Evolutionary conservation across 495 filamentous ascomycete species (phyloP).

Genomic region (Chaetomidium leptoderma): DNA sequence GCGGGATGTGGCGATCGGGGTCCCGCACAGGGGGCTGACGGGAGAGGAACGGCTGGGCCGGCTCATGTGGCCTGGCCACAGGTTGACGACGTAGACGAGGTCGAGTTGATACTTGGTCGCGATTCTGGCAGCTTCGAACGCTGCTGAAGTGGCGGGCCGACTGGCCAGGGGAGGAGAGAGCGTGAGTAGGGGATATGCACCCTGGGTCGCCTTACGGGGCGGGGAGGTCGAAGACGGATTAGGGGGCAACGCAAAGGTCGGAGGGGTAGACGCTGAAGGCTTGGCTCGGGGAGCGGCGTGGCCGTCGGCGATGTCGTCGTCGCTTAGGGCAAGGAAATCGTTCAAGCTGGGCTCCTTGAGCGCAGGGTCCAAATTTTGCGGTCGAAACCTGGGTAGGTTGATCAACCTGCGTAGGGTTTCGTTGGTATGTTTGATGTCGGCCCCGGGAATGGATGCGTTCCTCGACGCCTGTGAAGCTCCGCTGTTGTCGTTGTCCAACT

Average conservation of each 20-base stretch:
- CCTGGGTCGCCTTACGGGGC: slow-evolving; percentile 1
- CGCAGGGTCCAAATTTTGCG: slow-evolving; percentile 12
- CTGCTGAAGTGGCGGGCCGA: slow-evolving; percentile 33
- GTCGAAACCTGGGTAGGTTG: slow-evolving; percentile 22
- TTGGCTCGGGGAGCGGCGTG: slow-evolving; percentile 1
- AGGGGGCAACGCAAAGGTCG: slow-evolving; percentile 13
- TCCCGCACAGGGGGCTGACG: slow-evolving; percentile 11
- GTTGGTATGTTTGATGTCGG: not conserved
- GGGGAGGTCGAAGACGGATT: slow-evolving; percentile 10
- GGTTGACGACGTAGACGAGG: slow-evolving; percentile 42
- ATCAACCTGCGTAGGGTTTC: slow-evolving; percentile 20
- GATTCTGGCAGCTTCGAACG: slow-evolving; percentile 41
- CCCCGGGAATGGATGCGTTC: slow-evolving; percentile 6
- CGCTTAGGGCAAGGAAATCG: slow-evolving; percentile 44
- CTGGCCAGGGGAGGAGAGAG: slow-evolving; percentile 29
- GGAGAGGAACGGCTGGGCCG: slow-evolving; percentile 2
- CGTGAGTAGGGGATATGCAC: slow-evolving; percentile 19
- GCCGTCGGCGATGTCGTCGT: slow-evolving; percentile 46
- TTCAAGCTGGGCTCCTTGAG: slow-evolving; percentile 42
- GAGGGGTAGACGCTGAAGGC: not conserved
- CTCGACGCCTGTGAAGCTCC: slow-evolving; percentile 3
- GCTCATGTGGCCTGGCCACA: slow-evolving; percentile 38
- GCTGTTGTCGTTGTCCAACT: not conserved
- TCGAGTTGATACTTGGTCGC: slow-evolving; percentile 40
- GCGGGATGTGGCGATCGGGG: slow-evolving; percentile 9